phyloP scores from a whole-genome alignment of 1,284 basidiomycete genomes.

The Thecaphora frezii region DNA sequence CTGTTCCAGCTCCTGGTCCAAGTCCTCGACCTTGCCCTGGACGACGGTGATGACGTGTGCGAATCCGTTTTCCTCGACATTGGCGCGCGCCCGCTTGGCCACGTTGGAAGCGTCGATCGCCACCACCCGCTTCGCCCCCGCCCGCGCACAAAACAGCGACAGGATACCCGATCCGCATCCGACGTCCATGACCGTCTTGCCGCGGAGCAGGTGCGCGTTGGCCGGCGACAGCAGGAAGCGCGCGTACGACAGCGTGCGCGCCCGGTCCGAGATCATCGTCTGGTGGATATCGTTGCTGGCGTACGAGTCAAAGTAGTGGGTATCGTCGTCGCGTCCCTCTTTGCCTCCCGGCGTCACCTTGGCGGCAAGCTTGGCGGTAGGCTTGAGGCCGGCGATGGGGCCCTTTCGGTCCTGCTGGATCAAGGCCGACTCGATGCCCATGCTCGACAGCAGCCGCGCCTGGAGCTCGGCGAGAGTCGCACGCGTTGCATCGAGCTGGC shows the following conservation, averaged over 20 bases:
- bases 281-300: slow-evolving; percentile 77
- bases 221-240: slow-evolving; percentile 74
- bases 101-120: slow-evolving; percentile 90
- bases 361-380: neutral
- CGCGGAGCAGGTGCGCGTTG: slow-evolving; percentile 80
- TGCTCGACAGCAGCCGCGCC: slow-evolving; percentile 25
- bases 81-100: slow-evolving; percentile 77
- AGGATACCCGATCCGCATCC: slow-evolving; percentile 71
- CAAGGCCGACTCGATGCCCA: slow-evolving; percentile 21
- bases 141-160: slow-evolving; percentile 85
- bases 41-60: slow-evolving; percentile 76
- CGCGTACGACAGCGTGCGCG: slow-evolving; percentile 89
- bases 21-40: slow-evolving; percentile 83
- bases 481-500: neutral
- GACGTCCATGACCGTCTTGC: slow-evolving; percentile 87
- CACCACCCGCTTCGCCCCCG: slow-evolving; percentile 88
- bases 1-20: slow-evolving; percentile 69
- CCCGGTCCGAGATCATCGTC: slow-evolving; percentile 74
- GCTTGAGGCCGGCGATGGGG: slow-evolving; percentile 2
- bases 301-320: slow-evolving; percentile 92
- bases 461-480: slow-evolving; percentile 30
- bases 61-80: slow-evolving; percentile 78
- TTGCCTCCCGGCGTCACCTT: slow-evolving; percentile 1
- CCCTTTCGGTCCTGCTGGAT: slow-evolving; percentile 1
- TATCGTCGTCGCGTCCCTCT: slow-evolving; percentile 67